Percentiles rank a stretch among this genome's conserved stretches.
Conservation (phyloP, 306 rosid genomes). For the Trichosanthes truncata region DNA sequence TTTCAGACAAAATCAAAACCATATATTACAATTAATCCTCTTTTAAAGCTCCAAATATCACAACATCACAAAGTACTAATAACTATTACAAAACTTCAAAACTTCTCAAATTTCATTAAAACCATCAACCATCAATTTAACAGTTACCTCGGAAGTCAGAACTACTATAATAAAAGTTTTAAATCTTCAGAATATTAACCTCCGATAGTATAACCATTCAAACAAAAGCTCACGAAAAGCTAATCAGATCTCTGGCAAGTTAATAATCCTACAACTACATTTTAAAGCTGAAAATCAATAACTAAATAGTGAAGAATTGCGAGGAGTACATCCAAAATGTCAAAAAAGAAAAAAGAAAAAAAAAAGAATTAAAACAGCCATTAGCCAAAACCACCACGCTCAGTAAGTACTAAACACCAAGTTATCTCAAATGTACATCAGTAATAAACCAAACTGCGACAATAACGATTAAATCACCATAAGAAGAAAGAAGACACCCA, state of each 20-base stretch:
- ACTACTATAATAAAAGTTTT: background rate
- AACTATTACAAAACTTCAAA: background rate
- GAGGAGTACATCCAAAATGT: background rate
- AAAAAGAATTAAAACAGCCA: background rate
- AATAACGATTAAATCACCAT: background rate
- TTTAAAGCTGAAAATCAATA: background rate
- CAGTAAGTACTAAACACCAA: background rate
- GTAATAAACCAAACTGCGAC: background rate
- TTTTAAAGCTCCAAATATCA: background rate
- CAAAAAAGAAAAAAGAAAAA: too few relatives aligned
- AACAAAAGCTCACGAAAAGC: background rate
- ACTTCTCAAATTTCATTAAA: background rate
- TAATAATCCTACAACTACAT: background rate
- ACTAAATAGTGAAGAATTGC: background rate
- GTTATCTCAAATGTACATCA: background rate
- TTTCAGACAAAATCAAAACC: background rate
- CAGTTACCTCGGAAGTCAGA: background rate
- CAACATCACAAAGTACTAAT: background rate
- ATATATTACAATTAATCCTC: background rate
- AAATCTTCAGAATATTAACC: background rate
- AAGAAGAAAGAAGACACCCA: background rate
- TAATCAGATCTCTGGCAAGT: background rate
- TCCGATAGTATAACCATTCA: background rate
- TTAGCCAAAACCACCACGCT: background rate
- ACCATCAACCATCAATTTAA: background rate